Evolutionary conservation across 768 basidiomycete genomes (phyloP).

Genomic region (Macrolepiota albuminosa): DNA sequence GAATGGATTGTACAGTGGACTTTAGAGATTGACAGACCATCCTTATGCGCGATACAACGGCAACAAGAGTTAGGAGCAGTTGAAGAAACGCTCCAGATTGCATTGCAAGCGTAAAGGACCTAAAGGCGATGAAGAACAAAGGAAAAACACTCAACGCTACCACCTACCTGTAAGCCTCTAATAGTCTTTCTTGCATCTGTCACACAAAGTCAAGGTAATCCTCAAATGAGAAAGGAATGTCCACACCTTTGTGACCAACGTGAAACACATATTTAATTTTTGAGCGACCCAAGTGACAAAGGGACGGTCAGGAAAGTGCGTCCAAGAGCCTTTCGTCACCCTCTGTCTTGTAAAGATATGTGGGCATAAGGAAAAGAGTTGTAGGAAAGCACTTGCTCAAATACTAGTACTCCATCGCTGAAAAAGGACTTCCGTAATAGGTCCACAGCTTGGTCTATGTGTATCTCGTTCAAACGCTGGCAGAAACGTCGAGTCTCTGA

Average conservation of each 20-base stretch:
- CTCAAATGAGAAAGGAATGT: neutral
- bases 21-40: constrained; percentile 39
- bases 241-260: constrained; percentile 44
- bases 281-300: constrained; percentile 29
- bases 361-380: neutral
- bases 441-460: constrained; percentile 28
- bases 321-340: constrained; percentile 59
- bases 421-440: constrained; percentile 50
- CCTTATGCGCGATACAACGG: constrained; percentile 55
- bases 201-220: neutral
- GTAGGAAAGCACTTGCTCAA: constrained; percentile 30
- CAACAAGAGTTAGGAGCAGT: constrained; percentile 55
- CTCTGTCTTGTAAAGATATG: constrained; percentile 36
- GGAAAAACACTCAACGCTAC: neutral
- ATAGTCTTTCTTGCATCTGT: constrained; percentile 14
- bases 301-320: constrained; percentile 42
- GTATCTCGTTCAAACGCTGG: constrained; percentile 28
- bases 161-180: constrained; percentile 49
- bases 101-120: constrained; percentile 59
- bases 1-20: constrained; percentile 28
- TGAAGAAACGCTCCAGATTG: constrained; percentile 73
- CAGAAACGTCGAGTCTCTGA: constrained; percentile 56
- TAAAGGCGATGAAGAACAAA: constrained; percentile 21
- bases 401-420: constrained; percentile 23
- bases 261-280: constrained; percentile 29